Evolutionary conservation across 2,329 filamentous ascomycete species (phyloP), one percentile per base, ranked within the genome.

Genomic region (Colletotrichum lentis): DNA sequence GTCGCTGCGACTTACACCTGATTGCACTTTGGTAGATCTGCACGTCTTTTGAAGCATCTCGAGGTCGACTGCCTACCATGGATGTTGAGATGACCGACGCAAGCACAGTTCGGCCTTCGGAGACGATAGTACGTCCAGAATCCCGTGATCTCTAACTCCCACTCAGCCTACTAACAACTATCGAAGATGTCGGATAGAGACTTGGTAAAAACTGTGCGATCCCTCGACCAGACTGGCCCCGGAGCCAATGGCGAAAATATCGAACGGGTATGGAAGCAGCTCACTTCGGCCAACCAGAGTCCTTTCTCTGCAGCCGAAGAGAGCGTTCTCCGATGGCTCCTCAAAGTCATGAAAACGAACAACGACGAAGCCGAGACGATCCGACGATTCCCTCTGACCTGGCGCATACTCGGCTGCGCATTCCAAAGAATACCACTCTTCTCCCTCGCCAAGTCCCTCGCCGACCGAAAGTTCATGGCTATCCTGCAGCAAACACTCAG

Each of bases 381-480:
- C 58, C 83, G 86, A 72, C 81, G 86, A 69, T 87, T 84, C 72
- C 85, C 86, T 54, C 75, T 85, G 60, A 82, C 86, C 11, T 90
- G 88, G 91, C 82, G 80, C 37, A 83, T 93, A 43, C 76, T 94
- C 27, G 81, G 82, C 52, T 84, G 84, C 67, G 81, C 91, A 55
- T 84, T 92, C 62, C 80, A 83, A 57, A 80, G 88, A n/a, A 86
- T 95, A 20, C 90, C 92, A 0, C 80, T 88, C 0, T 89, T 91
- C 53, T 89, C 88, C 12, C 82, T 92, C 27, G 91, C 92, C 10
- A 88, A 89, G 66, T 88, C 91, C 4, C 83, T 97, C 7, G 88
- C 87, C 24, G 89, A 94, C 66, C 84, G 90, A 64, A 85, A 87
- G 53, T 92, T 96, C 61, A 79, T 91, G 41, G 78, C 80, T 1